A percentile compares a stretch with the other conserved stretches of the same genome.
Evolutionary conservation across 2,329 filamentous ascomycete genomes (phyloP).

Genomic region (Colletotrichum phormii): DNA sequence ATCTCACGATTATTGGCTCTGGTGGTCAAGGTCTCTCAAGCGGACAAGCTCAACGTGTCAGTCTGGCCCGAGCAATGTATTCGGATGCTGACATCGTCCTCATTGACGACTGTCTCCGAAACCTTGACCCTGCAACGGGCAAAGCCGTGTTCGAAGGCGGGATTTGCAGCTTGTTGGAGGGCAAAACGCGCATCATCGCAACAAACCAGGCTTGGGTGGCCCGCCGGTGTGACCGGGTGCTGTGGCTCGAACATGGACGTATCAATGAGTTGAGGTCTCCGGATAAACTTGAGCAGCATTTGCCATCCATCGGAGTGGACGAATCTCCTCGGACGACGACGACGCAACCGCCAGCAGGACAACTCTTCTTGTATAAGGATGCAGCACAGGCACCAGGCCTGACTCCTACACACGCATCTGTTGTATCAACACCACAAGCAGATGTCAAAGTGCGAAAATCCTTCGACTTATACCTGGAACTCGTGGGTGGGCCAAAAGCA

Average conservation of each 20-base stretch:
- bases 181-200: background rate
- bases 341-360: background rate
- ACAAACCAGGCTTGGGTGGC: slow-evolving; percentile 5
- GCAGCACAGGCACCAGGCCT: no score
- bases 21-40: slow-evolving; percentile 80
- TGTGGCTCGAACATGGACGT: slow-evolving; percentile 4
- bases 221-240: background rate
- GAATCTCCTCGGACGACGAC: background rate
- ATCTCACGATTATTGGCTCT: slow-evolving; percentile 76
- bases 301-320: background rate
- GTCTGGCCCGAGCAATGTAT: slow-evolving; percentile 80
- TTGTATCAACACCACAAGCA: no score
- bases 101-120: slow-evolving; percentile 1
- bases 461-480: background rate
- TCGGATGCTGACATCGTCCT: slow-evolving; percentile 1
- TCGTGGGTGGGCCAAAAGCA: background rate
- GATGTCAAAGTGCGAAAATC: background rate
- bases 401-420: no score
- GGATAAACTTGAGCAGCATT: background rate
- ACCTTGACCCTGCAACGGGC: background rate
- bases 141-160: background rate
- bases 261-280: background rate
- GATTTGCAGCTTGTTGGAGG: background rate
- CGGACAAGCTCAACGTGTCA: slow-evolving; percentile 85
- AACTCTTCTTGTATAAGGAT: background rate